Evolutionary conservation across 176 grass and related monocot genomes (phyloP), one percentile per base, ranked within the genome.

Genomic region (Alloteropsis semialata): DNA sequence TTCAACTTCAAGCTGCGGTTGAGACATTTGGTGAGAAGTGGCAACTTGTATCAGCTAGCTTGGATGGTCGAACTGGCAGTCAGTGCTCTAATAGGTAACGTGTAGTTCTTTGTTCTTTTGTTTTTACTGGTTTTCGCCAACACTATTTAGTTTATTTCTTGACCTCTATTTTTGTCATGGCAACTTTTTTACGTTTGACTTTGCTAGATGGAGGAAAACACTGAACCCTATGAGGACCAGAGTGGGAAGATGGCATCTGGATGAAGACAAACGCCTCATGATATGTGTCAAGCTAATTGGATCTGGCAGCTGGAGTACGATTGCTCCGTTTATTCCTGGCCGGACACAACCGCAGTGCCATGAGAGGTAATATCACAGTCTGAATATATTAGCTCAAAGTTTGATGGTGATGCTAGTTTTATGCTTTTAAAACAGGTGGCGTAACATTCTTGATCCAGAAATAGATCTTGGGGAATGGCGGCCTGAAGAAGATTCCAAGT

Each of bases 1-100:
- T 85, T 66, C 82, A 75, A 80, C 96, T 98, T 74, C 13, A 85
- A 86, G 76, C 69, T 58, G 86, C 90, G 54, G 85, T 98, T 51
- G 84, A 93, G 53, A 82, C 82, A 72, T 95, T 88, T 77, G 96
- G 96, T 69, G 80, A 83, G 61, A 93, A 98, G 51, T 98, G 96
- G 96, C 96, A 98, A 87, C 82, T 93, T 44, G 85, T 98, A 55
- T 94, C 92, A 81, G 81, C 86, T 74, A 84, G 59, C 34, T 46
- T 98, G 55, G 85, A 76, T 79, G 91, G 96, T 28, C 92, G 96
- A 71, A 87, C 85, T 57, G 96, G 92, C 18, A 65, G 65, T 87
- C 96, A 98, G 70, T 98, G 96, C 84, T 92, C 96, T 60, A 93
- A 91, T 78, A 95, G 96, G 96, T 95, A 82, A 77, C 42, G 24